Conservation (phyloP, 768 basidiomycete species). For the Terana coerulea region DNA sequence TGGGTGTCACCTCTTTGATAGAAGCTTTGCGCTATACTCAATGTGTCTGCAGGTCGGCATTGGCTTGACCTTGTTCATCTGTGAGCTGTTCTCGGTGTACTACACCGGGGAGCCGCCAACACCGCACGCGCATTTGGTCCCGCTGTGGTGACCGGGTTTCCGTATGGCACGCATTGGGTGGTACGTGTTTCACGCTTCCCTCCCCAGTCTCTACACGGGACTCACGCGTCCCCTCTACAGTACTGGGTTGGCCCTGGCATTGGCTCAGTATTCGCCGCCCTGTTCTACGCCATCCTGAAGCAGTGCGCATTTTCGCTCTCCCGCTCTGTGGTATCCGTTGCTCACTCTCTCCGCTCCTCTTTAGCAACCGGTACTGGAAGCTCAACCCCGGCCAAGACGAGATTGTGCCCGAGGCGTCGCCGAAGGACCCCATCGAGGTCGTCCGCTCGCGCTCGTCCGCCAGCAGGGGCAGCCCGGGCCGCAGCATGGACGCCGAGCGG, state of each 20-base stretch:
- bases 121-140: constrained; percentile 69
- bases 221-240: constrained; percentile 27
- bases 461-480: too few species aligned
- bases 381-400: constrained; percentile 49
- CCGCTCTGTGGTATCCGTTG: not conserved
- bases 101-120: constrained; percentile 70
- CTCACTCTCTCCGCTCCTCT: not conserved
- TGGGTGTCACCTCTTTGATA: constrained; percentile 24
- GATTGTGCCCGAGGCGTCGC: constrained; percentile 38
- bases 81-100: constrained; percentile 58
- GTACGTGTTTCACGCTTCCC: constrained; percentile 36
- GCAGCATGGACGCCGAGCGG: too few species aligned
- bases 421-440: constrained; percentile 31
- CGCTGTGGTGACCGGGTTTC: constrained; percentile 59
- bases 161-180: constrained; percentile 52
- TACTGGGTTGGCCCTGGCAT: constrained; percentile 72
- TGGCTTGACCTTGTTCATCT: constrained; percentile 59
- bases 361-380: constrained; percentile 46
- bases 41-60: constrained; percentile 47
- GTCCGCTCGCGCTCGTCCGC: not conserved
- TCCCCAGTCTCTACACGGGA: constrained; percentile 1
- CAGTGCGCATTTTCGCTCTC: constrained; percentile 27
- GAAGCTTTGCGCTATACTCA: not conserved
- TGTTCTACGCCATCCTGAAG: constrained; percentile 57
- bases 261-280: constrained; percentile 58